phyloP scores from a whole-genome alignment of 2,329 filamentous ascomycete genomes.

The Alternaria angustiovoidea region DNA sequence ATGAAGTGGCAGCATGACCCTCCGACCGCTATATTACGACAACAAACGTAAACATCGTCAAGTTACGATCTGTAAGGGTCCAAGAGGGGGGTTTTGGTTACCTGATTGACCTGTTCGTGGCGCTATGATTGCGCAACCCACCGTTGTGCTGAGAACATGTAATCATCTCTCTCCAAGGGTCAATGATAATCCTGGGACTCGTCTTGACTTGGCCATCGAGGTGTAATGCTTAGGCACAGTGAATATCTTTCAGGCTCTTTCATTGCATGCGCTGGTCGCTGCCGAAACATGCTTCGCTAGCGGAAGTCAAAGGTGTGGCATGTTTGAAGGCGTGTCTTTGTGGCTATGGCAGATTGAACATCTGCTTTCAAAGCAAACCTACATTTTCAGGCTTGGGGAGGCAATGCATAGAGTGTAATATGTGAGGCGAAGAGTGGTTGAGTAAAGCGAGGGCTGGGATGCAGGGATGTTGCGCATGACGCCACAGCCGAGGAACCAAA shows the following conservation, averaged over 20 bases:
- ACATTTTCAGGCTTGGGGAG: neutral
- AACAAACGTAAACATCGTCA: neutral
- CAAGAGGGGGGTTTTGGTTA: neutral
- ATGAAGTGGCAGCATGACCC: neutral
- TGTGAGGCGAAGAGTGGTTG: too few relatives aligned
- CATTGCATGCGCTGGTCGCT: neutral
- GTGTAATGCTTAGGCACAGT: neutral
- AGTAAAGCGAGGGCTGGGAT: neutral
- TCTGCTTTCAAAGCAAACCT: too few relatives aligned
- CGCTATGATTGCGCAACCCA: neutral
- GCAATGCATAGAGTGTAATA: too few relatives aligned
- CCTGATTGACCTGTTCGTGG: neutral
- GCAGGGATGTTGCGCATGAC: slow-evolving; percentile 16
- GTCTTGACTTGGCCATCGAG: neutral
- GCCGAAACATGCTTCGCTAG: neutral
- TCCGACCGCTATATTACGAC: neutral
- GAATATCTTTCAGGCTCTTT: neutral
- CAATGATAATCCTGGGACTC: neutral
- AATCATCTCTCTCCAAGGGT: neutral
- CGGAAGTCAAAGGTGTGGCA: neutral
- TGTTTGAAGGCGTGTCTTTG: neutral
- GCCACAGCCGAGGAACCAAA: slow-evolving; percentile 30
- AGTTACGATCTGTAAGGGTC: neutral
- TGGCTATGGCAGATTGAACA: too few relatives aligned
- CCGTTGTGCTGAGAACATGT: too few relatives aligned